Conservation (phyloP, 2,329 filamentous ascomycete species). For the Paracamarosporium sp. region DNA sequence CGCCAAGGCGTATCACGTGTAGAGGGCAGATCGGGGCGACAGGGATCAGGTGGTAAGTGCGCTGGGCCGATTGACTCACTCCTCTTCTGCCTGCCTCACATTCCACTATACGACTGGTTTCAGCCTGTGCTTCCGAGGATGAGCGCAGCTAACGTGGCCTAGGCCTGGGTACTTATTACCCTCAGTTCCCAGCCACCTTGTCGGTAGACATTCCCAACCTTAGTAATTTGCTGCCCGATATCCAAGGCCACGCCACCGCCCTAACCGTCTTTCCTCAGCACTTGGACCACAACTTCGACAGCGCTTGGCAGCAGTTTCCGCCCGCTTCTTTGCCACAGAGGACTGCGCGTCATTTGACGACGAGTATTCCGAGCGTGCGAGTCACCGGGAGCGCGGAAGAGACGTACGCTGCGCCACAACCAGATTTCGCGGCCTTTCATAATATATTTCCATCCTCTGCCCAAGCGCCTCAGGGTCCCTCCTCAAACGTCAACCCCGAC, state of each 20-base stretch:
- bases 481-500: constrained; percentile 29
- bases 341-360: constrained; percentile 43
- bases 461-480: constrained; percentile 39
- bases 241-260: constrained; percentile 35
- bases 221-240: constrained; percentile 34
- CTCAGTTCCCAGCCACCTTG: constrained; percentile 24
- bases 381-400: constrained; percentile 37
- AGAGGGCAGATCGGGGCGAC: not conserved
- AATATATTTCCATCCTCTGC: constrained; percentile 33
- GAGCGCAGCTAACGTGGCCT: constrained; percentile 20
- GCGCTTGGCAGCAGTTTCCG: constrained; percentile 35
- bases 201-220: constrained; percentile 27
- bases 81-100: constrained; percentile 17
- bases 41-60: constrained; percentile 27
- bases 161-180: constrained; percentile 41
- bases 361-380: constrained; percentile 34
- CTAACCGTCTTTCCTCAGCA: constrained; percentile 38
- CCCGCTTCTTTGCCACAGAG: constrained; percentile 36
- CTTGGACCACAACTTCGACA: constrained; percentile 29
- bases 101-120: constrained; percentile 24
- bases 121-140: constrained; percentile 28
- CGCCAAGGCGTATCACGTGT: constrained; percentile 9
- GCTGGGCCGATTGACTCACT: constrained; percentile 28
- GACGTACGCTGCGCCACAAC: constrained; percentile 42
- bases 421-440: constrained; percentile 31